Evolutionary conservation across 805 yeast species (phyloP).

Genomic region (Spathaspora boniae): DNA sequence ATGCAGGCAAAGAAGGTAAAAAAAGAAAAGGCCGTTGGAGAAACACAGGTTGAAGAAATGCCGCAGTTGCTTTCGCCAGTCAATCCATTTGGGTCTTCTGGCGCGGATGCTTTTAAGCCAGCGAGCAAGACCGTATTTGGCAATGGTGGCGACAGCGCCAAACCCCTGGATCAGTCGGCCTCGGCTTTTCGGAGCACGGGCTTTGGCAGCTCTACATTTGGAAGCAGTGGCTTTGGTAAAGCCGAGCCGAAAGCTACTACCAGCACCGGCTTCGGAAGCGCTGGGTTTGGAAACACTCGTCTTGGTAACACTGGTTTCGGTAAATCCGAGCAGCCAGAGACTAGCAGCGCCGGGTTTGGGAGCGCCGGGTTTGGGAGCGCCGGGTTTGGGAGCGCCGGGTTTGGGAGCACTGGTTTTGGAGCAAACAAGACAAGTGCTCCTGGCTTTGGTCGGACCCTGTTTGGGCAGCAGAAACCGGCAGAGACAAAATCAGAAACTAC

Average conservation of each 20-base stretch:
- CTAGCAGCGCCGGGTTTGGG: neutral
- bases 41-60: neutral
- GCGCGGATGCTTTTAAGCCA: constrained; percentile 12
- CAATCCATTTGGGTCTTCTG: constrained; percentile 16
- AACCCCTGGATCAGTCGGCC: constrained; percentile 16
- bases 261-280: constrained; percentile 5
- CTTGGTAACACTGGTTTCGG: constrained; percentile 11
- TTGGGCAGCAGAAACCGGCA: constrained; percentile 1
- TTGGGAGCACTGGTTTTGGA: constrained; percentile 3
- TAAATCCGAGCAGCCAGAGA: neutral
- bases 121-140: no score
- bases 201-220: constrained; percentile 18
- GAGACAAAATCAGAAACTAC: constrained; percentile 4
- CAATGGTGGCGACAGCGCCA: no score
- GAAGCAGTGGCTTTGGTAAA: constrained; percentile 18
- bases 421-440: constrained; percentile 10
- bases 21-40: neutral
- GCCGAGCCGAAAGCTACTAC: constrained; percentile 3
- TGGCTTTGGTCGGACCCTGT: constrained; percentile 9
- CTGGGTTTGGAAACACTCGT: constrained; percentile 9
- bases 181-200: constrained; percentile 12
- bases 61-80: constrained; percentile 1
- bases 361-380: constrained; percentile 10
- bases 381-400: constrained; percentile 10
- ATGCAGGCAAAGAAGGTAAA: neutral